phyloP scores from a whole-genome alignment of 2,329 filamentous ascomycete genomes.

The Calonectria pseudoturangicola region DNA sequence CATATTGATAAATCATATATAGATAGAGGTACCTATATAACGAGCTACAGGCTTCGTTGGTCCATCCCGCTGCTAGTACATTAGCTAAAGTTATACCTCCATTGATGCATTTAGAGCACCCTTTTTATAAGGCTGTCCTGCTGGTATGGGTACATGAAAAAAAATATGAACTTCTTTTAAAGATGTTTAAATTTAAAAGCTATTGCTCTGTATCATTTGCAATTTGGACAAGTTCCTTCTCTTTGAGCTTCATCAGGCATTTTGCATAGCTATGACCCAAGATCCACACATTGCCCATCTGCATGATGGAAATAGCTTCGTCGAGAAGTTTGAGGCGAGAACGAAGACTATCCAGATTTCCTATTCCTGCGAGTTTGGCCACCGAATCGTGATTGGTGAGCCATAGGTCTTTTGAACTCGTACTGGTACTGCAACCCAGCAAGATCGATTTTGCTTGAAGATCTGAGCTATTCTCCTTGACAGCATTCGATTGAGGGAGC shows the following conservation, averaged over 20 bases:
- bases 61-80: no score
- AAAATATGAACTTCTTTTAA: no score
- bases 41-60: no score
- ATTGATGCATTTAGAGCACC: no score
- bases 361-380: background rate
- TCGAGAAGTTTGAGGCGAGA: background rate
- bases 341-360: background rate
- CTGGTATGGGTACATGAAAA: no score
- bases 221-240: background rate
- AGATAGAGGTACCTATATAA: no score
- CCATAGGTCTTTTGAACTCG: background rate
- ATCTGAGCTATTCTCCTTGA: background rate
- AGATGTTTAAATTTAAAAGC: no score
- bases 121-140: no score
- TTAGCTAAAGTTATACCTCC: no score
- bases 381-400: background rate
- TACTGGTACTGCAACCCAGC: background rate
- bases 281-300: background rate
- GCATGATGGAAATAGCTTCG: background rate
- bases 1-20: no score
- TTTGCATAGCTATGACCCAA: background rate
- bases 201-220: background rate
- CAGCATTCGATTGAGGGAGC: background rate
- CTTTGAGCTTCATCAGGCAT: background rate
- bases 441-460: background rate